These are phyloP conservation scores for Deuterostichococcus epilithicus DNA, from an alignment of 139 green algal genomes.

Conservation along the genomic window DNA sequence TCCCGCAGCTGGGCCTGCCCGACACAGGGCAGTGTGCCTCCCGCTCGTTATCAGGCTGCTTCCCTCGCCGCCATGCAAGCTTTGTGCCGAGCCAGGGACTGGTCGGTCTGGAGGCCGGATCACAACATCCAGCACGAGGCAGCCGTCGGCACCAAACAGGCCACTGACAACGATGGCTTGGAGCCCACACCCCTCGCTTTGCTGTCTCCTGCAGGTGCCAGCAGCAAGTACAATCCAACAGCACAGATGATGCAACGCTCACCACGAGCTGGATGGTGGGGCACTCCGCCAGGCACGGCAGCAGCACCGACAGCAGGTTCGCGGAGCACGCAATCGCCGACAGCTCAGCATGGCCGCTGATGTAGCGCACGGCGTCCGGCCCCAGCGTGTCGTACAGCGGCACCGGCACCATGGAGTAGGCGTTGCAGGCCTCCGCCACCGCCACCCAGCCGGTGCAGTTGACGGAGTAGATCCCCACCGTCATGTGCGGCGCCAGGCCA, in stretches of 20 bases:
- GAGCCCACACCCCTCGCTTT: too few species aligned
- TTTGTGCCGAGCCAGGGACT: conserved; percentile 10
- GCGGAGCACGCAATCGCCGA: conserved; percentile 64
- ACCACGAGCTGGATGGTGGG: conserved; percentile 78
- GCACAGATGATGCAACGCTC: conserved; percentile 21
- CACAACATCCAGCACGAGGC: background rate
- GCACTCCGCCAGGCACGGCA: conserved; percentile 67
- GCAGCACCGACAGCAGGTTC: conserved; percentile 67
- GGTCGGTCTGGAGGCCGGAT: background rate
- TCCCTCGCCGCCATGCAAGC: conserved; percentile 52
- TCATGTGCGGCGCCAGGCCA: conserved; percentile 59
- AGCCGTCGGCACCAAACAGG: too few species aligned
- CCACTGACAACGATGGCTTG: too few species aligned
- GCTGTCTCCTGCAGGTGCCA: too few species aligned
- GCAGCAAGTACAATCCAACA: too few species aligned
- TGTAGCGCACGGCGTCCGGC: conserved; percentile 91
- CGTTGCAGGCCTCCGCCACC: conserved; percentile 76
- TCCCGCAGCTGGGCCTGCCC: too few species aligned
- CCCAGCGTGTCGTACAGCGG: conserved; percentile 97
- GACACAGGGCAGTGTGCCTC: too few species aligned
- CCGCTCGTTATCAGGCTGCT: too few species aligned
- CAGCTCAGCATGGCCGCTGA: conserved; percentile 91
- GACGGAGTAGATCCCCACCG: conserved; percentile 86
- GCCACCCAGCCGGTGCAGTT: conserved; percentile 89
- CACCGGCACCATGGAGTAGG: conserved; percentile 85